Evolutionary conservation across 352 stramenopile genomes (phyloP), one percentile per base, ranked within the genome.

Genomic region (Peronosclerospora sorghi): DNA sequence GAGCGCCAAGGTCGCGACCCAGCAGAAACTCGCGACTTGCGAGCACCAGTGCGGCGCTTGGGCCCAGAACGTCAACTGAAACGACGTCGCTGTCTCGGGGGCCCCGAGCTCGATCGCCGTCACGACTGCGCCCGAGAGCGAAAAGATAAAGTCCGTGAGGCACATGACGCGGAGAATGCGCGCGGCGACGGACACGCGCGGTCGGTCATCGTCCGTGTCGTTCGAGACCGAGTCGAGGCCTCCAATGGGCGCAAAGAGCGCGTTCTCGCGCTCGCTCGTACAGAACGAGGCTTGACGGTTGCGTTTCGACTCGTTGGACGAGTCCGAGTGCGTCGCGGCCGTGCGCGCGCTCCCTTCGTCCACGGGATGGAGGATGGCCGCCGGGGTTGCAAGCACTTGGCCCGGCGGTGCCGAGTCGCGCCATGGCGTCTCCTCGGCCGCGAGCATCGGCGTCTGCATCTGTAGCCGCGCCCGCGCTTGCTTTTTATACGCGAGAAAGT

Each of bases 11-110:
- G 65, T 72, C 12, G 63, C 70, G 34, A 88, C 76, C 79, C 79
- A 91, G 30, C 71, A 81, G 38, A 89, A 89, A 34, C 72, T 83
- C 15, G 79, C 70, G 21, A 91, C 60, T 49, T 91, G 69, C n/a
- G 62, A 70, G 49, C 65, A 72, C 73, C 75, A 85, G 32, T 89
- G 79, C 14, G 79, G 79, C 2, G 66, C 73, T 38, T 72, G 58
- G 0, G 69, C 65, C 73, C 68, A 84, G 45, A 90, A 81, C n/a
- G 62, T 64, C 27, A 88, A 42, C 45, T 83, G 73, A 42, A 87
- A 83, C 24, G 53, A 62, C 10, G 38, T 17, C 2, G 40, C 42
- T 5, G 64, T 32, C 0, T 8, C 20, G 0, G 59, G 42, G 8
- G 65, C 54, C 53, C 64, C 76, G 13, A 88, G 56, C 40, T 71